Conservation (phyloP, 306 rosid genomes). For the Medicago truncatula region MtrunA17r5.0-ANR NC_053049.1:2398001-2398500, state of each 20-base stretch:
- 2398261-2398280: background rate
- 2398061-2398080: background rate
- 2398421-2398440: too few species aligned
- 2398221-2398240: background rate
- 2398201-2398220: background rate
- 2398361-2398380: too few species aligned
- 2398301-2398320: too few species aligned
- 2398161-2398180: background rate
- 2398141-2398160: slow-evolving; percentile 3
- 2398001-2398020: background rate
- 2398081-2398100: background rate
- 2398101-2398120: background rate
- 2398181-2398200: slow-evolving; percentile 1
- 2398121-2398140: slow-evolving; percentile 13
- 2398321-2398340: too few species aligned
- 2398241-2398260: background rate
- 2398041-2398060: background rate
- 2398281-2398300: too few species aligned
- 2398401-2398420: too few species aligned
- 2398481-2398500: too few species aligned
- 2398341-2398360: too few species aligned
- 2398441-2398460: too few species aligned
- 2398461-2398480: too few species aligned
- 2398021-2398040: background rate
- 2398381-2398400: too few species aligned